Base-by-base conservation (phyloP, 139 green algal species). In the Ettlia oleoabundans region DNA sequence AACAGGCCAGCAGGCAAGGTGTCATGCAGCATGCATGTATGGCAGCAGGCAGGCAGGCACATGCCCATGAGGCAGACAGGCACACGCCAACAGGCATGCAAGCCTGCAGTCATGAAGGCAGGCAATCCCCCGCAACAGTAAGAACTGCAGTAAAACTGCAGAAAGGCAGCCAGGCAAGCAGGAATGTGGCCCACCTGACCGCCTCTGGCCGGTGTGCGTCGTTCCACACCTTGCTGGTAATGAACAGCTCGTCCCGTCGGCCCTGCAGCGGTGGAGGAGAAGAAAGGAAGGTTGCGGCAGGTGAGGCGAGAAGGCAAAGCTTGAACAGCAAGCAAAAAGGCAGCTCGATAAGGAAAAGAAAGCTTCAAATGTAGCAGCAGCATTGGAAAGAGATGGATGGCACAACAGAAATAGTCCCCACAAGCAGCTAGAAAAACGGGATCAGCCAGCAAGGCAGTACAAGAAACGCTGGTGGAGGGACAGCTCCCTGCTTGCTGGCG, bases 151-250 rank as follows among this genome's bases (percentile, higher is more conserved):
- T n/a, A n/a, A n/a, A n/a, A n/a, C n/a, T n/a, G n/a, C n/a, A n/a
- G n/a, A n/a, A n/a, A n/a, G n/a, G n/a, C n/a, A n/a, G n/a, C n/a
- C n/a, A n/a, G n/a, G n/a, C n/a, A 32, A 15, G 64, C 64, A 43
- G 33, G 8, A 35, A 21, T 26, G 41, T n/a, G 51, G 1, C 88
- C 0, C 74, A 91, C 90, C 82, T 87, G 41, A 94, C 89, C 33
- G 85, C 87, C 21, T 84, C 85, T 15, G 93, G 92, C 7, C 85
- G 77, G 86, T 95, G 91, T 37, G 90, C 80, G 52, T 91, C 84
- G 78, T 95, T 95, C 91, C 94, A 96, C 38, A 96, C 64, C 85
- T 98, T 98, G 81, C 78, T 91, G 21, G 86, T 92, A 26, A 98
- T 85, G 84, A 95, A 98, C 38, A 98, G 89, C 84, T 96, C 86